Evolutionary conservation across 2,329 filamentous ascomycete genomes (phyloP), one percentile per base, ranked within the genome.

Genomic region (Neoscytalidium dimidiatum): DNA sequence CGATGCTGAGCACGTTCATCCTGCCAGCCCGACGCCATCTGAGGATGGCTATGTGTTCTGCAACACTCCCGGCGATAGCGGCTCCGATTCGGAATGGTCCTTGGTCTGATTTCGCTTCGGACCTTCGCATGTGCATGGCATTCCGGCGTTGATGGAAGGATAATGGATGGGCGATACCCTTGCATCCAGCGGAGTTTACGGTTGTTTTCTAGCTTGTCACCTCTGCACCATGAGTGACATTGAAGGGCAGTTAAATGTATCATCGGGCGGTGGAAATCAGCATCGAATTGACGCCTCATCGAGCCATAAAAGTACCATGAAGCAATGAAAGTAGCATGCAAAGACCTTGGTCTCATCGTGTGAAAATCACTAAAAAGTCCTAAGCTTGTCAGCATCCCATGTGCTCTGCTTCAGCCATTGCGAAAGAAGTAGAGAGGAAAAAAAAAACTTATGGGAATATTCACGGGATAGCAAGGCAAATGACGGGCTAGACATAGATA

Each of bases 21-120:
- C 31, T 14, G 52, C 7, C 3, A 46, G n/a, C 21, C 23, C 46
- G 17, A 33, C 28, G n/a, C 17, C 11, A 17, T 33, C 28, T 2
- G 56, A 46, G 5, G 41, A 60, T 9, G 21, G 28, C 9, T 60
- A 31, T n/a, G 28, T 46, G 19, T 2, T 60, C 41, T 44, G 41
- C 3, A 19, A 41, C 26, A 21, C 21, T 6, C 26, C 38, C 17
- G 35, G 17, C 6, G 23, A 43, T 19, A n/a, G 19, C n/a, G 61
- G 46, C 1, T 64, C 61, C n/a, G 61, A 46, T 11, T 64, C 48
- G 26, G 26, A 56, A 11, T 60, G 56, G 56, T 46, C 41, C 7
- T n/a, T 58, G n/a, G 28, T 58, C 33, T 43, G 44, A 23, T 19
- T 17, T 14, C 13, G 14, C 8, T 14, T 35, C 8, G 8, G 33